Evolutionary conservation across 495 filamentous ascomycete genomes (phyloP).

Genomic region (Hyaloscypha variabilis): DNA sequence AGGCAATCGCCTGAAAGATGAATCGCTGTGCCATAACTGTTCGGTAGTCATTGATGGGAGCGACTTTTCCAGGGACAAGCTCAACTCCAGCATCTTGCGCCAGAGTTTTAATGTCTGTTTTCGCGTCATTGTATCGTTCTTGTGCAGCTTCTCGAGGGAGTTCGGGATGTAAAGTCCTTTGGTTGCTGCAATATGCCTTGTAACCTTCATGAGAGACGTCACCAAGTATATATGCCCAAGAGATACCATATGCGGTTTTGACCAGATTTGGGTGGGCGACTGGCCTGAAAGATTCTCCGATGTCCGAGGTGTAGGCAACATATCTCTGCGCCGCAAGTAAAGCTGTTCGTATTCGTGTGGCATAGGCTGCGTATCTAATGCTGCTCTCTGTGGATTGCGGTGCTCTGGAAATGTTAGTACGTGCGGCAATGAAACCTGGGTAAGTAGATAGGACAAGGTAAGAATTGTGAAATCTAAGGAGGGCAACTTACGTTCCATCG

Average conservation of each 20-base stretch:
- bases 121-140: conserved; percentile 33
- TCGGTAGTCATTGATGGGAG: conserved; percentile 85
- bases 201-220: conserved; percentile 95
- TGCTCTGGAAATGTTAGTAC: conserved; percentile 51
- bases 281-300: conserved; percentile 95
- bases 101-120: conserved; percentile 25
- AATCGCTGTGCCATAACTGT: conserved; percentile 89
- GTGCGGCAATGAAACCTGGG: neutral
- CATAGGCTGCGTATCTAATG: conserved; percentile 92
- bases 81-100: conserved; percentile 21
- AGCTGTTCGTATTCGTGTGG: conserved; percentile 82
- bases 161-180: conserved; percentile 39
- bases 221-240: conserved; percentile 89
- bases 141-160: conserved; percentile 33
- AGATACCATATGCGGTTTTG: conserved; percentile 82
- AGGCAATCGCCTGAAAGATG: conserved; percentile 86
- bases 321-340: conserved; percentile 91
- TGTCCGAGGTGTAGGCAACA: conserved; percentile 95
- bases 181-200: conserved; percentile 87
- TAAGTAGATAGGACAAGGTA: neutral
- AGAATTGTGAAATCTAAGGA: conserved; percentile 8
- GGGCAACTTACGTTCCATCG: conserved; percentile 70
- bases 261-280: conserved; percentile 85
- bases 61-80: conserved; percentile 53
- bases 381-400: conserved; percentile 81